These are phyloP conservation scores for Geranium brycei DNA, from an alignment of 345 rosid genomes.

Conservation along the genomic window DNA sequence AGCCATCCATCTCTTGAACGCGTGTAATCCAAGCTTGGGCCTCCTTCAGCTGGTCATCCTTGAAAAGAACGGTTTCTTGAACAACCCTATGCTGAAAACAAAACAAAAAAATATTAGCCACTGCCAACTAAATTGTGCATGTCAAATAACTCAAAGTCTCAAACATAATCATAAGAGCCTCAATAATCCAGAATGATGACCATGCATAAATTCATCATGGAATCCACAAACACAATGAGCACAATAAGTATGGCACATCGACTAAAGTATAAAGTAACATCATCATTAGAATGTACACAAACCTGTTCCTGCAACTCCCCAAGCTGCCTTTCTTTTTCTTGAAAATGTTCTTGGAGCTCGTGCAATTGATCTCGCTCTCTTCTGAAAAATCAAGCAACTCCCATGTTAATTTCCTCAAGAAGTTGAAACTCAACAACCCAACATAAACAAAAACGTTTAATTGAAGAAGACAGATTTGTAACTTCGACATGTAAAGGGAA, in stretches of 20 bases:
- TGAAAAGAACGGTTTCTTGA: slow-evolving; percentile 69
- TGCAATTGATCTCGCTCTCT: slow-evolving; percentile 93
- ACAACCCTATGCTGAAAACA: slow-evolving; percentile 70
- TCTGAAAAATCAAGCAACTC: slow-evolving; percentile 27
- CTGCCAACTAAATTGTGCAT: not conserved
- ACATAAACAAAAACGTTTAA: not conserved
- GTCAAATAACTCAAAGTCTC: not conserved
- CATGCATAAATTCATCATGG: not conserved
- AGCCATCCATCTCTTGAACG: slow-evolving; percentile 75
- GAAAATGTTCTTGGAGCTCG: slow-evolving; percentile 81
- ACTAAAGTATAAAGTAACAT: not conserved
- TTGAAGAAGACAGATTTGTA: not conserved
- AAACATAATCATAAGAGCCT: not conserved
- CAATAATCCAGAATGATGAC: not conserved
- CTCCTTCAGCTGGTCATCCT: slow-evolving; percentile 79
- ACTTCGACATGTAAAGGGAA: not conserved
- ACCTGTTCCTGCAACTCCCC: slow-evolving; percentile 93
- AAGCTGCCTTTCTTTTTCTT: slow-evolving; percentile 80
- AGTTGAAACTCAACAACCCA: not conserved
- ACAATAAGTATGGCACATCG: no score
- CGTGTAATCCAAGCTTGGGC: slow-evolving; percentile 73
- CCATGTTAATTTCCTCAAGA: not conserved
- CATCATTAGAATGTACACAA: slow-evolving; percentile 4
- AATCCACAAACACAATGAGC: not conserved
- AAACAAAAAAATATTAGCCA: slow-evolving; percentile 16